Percentiles rank a stretch among this genome's conserved stretches.
Evolutionary conservation across 2,329 filamentous ascomycete genomes (phyloP).

Genomic region (Fusarium citri): DNA sequence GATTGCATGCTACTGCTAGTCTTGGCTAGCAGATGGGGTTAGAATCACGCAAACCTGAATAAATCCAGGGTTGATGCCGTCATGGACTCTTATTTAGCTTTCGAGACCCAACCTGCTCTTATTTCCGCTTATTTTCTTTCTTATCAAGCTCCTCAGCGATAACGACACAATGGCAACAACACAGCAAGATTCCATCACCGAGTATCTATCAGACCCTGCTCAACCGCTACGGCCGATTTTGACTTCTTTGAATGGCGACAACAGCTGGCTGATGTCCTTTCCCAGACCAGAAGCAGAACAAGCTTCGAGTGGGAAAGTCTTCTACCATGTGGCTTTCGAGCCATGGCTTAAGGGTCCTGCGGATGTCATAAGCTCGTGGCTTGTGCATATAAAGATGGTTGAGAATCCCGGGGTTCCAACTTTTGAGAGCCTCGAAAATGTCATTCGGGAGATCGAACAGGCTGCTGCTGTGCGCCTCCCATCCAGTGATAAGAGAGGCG

Average conservation of each 20-base stretch:
- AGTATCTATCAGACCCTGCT: background rate
- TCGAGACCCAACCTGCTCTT: background rate
- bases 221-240: slow-evolving; percentile 41
- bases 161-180: background rate
- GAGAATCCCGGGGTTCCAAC: slow-evolving; percentile 5
- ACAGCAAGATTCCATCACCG: background rate
- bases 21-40: background rate
- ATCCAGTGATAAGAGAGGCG: background rate
- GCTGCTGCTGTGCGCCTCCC: slow-evolving; percentile 1
- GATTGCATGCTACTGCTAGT: background rate
- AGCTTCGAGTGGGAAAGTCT: slow-evolving; percentile 35
- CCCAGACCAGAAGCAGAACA: slow-evolving; percentile 45
- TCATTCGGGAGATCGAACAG: slow-evolving; percentile 36
- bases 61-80: background rate
- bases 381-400: slow-evolving; percentile 35
- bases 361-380: slow-evolving; percentile 32
- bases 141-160: background rate
- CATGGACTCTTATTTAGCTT: slow-evolving; percentile 1
- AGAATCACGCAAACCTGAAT: background rate
- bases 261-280: slow-evolving; percentile 52
- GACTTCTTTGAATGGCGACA: slow-evolving; percentile 51
- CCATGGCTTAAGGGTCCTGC: slow-evolving; percentile 50
- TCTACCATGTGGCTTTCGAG: slow-evolving; percentile 50
- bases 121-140: too few relatives aligned
- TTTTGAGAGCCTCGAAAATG: slow-evolving; percentile 21